These are phyloP conservation scores for Gynochthodes officinalis DNA, from an alignment of 257 asterid species.

Conservation along the genomic window DNA sequence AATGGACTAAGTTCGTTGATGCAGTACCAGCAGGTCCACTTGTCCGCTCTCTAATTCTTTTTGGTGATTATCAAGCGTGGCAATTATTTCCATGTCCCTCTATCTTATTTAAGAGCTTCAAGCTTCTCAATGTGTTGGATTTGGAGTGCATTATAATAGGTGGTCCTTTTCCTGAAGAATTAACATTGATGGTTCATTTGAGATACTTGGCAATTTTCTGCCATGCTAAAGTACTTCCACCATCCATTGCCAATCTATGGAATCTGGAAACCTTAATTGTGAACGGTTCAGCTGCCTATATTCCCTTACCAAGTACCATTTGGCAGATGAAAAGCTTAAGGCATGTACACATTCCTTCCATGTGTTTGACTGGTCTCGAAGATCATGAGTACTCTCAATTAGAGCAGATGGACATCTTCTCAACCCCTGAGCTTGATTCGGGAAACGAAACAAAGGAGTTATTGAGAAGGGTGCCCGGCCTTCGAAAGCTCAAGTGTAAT, in stretches of 20 bases:
- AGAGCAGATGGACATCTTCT: neutral
- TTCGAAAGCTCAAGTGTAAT: constrained; percentile 12
- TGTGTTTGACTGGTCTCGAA: neutral
- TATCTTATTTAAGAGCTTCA: neutral
- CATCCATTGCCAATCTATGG: constrained; percentile 3
- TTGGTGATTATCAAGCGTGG: neutral
- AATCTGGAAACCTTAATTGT: constrained; percentile 6
- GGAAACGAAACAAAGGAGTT: neutral
- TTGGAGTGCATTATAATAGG: neutral
- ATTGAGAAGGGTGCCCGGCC: constrained; percentile 5
- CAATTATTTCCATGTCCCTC: neutral
- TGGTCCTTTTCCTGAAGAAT: neutral
- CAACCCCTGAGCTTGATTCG: neutral
- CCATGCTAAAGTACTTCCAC: neutral
- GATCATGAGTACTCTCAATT: neutral
- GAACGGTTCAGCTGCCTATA: neutral
- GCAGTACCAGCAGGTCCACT: neutral
- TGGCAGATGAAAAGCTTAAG: constrained; percentile 8
- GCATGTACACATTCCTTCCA: constrained; percentile 1
- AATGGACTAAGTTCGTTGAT: neutral
- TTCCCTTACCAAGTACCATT: constrained; percentile 5
- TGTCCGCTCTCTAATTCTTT: neutral
- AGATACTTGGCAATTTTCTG: constrained; percentile 7
- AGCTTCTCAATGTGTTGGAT: constrained; percentile 20
- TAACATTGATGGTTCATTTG: constrained; percentile 4